Evolutionary conservation across 768 basidiomycete genomes (phyloP), one percentile per base, ranked within the genome.

Genomic region (Mycena alexandri): DNA sequence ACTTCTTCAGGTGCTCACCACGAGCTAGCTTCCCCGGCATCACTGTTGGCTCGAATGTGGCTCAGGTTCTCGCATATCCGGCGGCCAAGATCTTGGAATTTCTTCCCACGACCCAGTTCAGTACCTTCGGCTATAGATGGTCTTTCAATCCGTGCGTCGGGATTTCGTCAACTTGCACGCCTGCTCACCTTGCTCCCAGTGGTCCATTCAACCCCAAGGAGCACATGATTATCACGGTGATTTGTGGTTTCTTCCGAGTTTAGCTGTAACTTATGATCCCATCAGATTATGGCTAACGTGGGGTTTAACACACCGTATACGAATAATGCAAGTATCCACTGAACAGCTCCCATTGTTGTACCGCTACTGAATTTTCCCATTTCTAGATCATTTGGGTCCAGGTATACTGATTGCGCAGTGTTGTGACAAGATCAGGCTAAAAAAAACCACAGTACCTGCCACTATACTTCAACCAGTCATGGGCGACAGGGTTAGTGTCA

Each of bases 141-240:
- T 78, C 83, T 36, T 72, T 87, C 46, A 87, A 84, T 69, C 82
- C 82, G 69, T 66, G 41, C 7, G 63, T 57, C 13, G 74, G 44
- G 6, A 29, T 29, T 3, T 6, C 29, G 29, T 29, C 6, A 6
- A 29, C 38, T 14, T 2, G 4, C 10, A 38, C 10, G 3, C 38
- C 38, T 38, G 2, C 10, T 38, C 2, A 11, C 38, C 14, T 38
- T 38, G 38, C 38, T 38, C 38, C 11, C 14, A 38, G 38, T 38
- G 38, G 89, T 1, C 86, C 83, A 1, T 90, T 90, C 76, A 89
- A 83, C 68, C 83, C 89, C 77, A 90, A 90, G 79, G 89, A 90
- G 68, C 89, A 90, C 71, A 81, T 86, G 66, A 79, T 83, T 67
- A 88, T 85, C 74, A 85, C 85, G 53, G 68, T 66, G 24, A 34